Conservation (phyloP, 2,329 filamentous ascomycete species). For the Talaromyces sp. region DNA sequence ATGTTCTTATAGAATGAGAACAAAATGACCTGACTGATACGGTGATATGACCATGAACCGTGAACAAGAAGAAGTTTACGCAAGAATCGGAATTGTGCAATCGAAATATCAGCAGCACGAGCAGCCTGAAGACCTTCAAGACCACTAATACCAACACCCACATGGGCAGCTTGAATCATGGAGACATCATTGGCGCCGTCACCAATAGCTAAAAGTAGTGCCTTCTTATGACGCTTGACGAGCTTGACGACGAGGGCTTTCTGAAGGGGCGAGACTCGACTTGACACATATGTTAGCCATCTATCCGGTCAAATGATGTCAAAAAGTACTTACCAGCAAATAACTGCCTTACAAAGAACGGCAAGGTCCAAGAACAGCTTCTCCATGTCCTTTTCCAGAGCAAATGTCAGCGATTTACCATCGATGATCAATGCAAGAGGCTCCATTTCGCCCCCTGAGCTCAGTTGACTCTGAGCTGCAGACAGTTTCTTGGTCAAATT, state of each 20-base stretch:
- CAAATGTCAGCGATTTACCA: slow-evolving; percentile 89
- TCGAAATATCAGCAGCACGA: slow-evolving; percentile 89
- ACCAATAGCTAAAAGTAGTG: slow-evolving; percentile 90
- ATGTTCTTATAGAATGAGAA: slow-evolving; percentile 99
- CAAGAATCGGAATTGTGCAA: slow-evolving; percentile 91
- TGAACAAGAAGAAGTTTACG: slow-evolving; percentile 93
- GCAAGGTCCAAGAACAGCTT: slow-evolving; percentile 90
- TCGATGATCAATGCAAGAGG: slow-evolving; percentile 90
- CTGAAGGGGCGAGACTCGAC: slow-evolving; percentile 92
- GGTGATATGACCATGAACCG: slow-evolving; percentile 95
- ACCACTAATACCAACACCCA: slow-evolving; percentile 95
- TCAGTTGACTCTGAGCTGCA: slow-evolving; percentile 78
- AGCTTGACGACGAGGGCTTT: slow-evolving; percentile 97
- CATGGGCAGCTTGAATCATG: slow-evolving; percentile 98
- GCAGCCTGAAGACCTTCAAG: slow-evolving; percentile 95
- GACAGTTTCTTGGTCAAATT: slow-evolving; percentile 92
- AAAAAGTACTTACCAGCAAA: slow-evolving; percentile 63
- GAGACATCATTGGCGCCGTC: slow-evolving; percentile 99
- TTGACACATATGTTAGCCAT: slow-evolving; percentile 33
- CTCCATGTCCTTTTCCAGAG: slow-evolving; percentile 88
- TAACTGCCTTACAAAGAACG: slow-evolving; percentile 96
- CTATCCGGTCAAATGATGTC: background rate
- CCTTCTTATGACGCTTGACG: slow-evolving; percentile 89
- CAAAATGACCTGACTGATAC: slow-evolving; percentile 92
- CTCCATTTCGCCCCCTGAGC: slow-evolving; percentile 59